A percentile compares a stretch with the other conserved stretches of the same genome.
Conservation (phyloP, 2,329 filamentous ascomycete species). For the Emmonsiellopsis sp. region DNA sequence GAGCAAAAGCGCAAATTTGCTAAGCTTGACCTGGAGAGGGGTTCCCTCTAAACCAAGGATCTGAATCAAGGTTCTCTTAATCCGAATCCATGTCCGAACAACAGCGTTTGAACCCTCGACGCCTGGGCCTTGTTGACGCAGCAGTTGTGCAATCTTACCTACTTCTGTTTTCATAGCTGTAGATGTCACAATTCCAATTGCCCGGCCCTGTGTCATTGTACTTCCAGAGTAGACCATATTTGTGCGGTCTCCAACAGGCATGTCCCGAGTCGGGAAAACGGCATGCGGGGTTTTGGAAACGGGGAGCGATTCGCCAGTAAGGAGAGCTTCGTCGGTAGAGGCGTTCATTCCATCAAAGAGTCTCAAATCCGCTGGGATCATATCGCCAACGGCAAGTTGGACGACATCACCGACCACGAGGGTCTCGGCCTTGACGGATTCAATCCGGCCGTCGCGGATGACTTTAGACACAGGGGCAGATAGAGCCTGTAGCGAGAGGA, state of each 20-base stretch:
- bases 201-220: constrained; percentile 53
- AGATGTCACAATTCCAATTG: constrained; percentile 51
- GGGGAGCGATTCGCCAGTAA: constrained; percentile 55
- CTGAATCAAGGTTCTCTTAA: constrained; percentile 31
- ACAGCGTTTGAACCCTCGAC: constrained; percentile 35
- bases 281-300: constrained; percentile 43
- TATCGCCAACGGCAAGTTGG: constrained; percentile 41
- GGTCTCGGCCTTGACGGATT: constrained; percentile 45
- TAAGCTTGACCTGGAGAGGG: constrained; percentile 56
- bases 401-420: constrained; percentile 53
- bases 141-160: constrained; percentile 49
- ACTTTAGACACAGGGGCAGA: constrained; percentile 43
- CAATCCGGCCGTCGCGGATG: constrained; percentile 42
- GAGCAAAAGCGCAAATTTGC: constrained; percentile 53
- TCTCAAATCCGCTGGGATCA: constrained; percentile 41
- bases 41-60: constrained; percentile 46
- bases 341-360: constrained; percentile 51
- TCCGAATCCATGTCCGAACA: constrained; percentile 34
- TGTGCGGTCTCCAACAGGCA: constrained; percentile 50
- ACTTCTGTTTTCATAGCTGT: constrained; percentile 56
- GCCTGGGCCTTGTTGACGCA: constrained; percentile 46
- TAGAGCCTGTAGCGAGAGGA: constrained; percentile 43
- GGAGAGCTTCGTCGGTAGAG: constrained; percentile 52
- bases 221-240: constrained; percentile 55
- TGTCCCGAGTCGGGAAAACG: constrained; percentile 36